Evolutionary conservation across 768 basidiomycete species (phyloP).

Genomic region (Strobilomyces dryophilus): DNA sequence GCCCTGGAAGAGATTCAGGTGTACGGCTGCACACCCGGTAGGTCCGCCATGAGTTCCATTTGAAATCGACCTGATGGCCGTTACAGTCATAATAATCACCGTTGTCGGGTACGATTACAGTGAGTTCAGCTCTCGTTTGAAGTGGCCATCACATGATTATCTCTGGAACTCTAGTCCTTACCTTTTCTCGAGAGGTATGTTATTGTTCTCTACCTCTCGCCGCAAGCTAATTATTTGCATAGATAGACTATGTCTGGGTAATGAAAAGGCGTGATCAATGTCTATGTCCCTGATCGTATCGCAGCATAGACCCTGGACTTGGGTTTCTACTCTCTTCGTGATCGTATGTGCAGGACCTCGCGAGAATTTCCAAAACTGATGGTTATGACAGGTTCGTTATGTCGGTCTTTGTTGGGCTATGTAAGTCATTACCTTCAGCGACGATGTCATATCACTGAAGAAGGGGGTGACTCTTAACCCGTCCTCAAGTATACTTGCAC

Average conservation of each 20-base stretch:
- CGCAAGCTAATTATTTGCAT: not conserved
- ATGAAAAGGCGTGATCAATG: not conserved
- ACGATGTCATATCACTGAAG: not conserved
- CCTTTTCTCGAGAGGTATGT: not conserved
- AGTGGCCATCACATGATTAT: no score
- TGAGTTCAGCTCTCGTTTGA: no score
- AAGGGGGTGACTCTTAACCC: not conserved
- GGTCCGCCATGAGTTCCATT: no score
- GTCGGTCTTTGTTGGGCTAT: not conserved
- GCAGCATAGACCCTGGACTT: constrained; percentile 6
- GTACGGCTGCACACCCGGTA: not conserved
- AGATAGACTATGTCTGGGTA: not conserved
- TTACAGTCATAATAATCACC: no score
- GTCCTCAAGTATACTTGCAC: no score
- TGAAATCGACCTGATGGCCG: no score
- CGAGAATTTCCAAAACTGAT: no score
- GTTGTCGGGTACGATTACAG: no score
- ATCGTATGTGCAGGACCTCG: not conserved
- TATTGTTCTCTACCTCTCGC: no score
- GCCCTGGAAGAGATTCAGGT: not conserved
- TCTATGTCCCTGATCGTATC: not conserved
- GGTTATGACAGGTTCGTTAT: constrained; percentile 1
- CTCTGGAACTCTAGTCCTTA: not conserved
- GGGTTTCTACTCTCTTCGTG: constrained; percentile 11
- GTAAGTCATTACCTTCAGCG: not conserved